Base-by-base conservation (phyloP, 805 yeast species). In the Schizosaccharomyces cryophilus region DNA sequence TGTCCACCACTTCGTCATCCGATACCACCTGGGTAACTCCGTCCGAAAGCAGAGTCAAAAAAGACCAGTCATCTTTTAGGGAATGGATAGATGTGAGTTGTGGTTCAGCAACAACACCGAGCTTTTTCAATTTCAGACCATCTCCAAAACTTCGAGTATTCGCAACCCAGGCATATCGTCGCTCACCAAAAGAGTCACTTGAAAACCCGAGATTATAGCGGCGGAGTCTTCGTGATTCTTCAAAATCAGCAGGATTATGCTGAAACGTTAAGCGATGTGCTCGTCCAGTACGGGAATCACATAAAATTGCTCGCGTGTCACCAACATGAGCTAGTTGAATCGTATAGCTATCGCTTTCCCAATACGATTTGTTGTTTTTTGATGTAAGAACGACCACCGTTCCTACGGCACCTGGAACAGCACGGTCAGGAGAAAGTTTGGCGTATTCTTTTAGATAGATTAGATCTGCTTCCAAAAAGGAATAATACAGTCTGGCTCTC, bases 61-160 rank as follows among this genome's bases (percentile, higher is more conserved):
- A 93, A 63, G 88, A 80, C 54, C 67, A 67, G 29, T 62, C 62
- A 31, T 67, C 67, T 26, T 21, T 24, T 40, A 40, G 15, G 13
- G 42, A 38, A 56, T 26, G 38, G 1, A 73, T 68, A 61, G 51
- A 26, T 21, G 76, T 73, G 59, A 93, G 75, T 64, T 93, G 96
- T 0, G 98, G 98, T 72, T 93, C 97, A 15, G 96, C 87, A 0
- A 89, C 77, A 1, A 93, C 81, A 0, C 98, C 98, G 69, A 81
- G 79, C 45, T 83, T 76, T 70, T 93, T 93, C 61, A 82, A 95
- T 30, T 77, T 74, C 17, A 82, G 67, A 29, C 47, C 42, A 71
- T 93, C 98, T 51, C 98, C 98, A 76, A 93, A 93, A 0, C 96
- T 77, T 65, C 98, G 77, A 1, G 98, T 93, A 68, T 93, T 93